These are phyloP conservation scores for Gardenia jasminoides DNA, from an alignment of 257 asterid genomes.

Conservation along the genomic window DNA sequence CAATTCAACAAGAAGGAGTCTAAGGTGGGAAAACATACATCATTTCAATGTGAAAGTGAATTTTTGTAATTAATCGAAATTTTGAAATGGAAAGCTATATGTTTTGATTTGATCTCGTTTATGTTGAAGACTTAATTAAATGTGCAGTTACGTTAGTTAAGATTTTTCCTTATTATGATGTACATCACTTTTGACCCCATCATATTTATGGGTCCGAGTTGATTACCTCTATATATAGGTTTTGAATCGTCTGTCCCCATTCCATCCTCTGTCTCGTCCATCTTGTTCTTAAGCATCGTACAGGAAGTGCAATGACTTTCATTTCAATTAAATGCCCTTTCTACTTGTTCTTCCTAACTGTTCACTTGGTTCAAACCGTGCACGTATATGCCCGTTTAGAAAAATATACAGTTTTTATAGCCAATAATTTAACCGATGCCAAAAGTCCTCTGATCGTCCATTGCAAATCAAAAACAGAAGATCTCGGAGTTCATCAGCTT, in stretches of 20 bases:
- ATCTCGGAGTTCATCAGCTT: slow-evolving; percentile 15
- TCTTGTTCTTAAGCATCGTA: no score
- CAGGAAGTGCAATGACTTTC: neutral
- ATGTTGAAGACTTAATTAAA: neutral
- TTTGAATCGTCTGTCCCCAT: no score
- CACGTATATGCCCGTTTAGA: neutral
- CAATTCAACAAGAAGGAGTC: no score
- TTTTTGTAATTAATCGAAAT: no score
- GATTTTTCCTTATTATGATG: neutral
- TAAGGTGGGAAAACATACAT: no score
- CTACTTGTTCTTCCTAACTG: neutral
- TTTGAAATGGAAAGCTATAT: neutral
- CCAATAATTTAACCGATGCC: neutral
- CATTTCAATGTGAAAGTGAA: no score
- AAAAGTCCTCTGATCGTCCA: neutral
- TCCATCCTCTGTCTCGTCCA: no score
- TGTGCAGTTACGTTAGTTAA: neutral
- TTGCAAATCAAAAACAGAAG: slow-evolving; percentile 5
- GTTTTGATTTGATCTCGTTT: neutral
- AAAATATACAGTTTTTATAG: no score
- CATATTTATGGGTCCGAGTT: neutral
- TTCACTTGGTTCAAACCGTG: neutral
- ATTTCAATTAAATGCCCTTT: neutral
- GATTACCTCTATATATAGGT: neutral
- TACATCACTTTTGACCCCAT: no score